Base-by-base conservation (phyloP, 441 rosid species). In the Breynia disticha region DNA sequence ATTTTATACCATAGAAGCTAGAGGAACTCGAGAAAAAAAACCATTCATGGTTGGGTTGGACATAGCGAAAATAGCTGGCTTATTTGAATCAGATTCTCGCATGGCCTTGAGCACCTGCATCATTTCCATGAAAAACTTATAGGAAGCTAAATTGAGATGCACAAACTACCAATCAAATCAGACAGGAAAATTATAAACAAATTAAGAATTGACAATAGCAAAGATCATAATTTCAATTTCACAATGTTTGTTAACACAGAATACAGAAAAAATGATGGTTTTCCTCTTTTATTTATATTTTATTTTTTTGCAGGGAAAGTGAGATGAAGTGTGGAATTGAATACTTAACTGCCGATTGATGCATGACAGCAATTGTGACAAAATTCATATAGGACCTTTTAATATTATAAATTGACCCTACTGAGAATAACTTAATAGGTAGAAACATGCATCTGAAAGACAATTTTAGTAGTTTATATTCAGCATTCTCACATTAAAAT, bases 41-140 rank as follows among this genome's bases (percentile, higher is more conserved):
- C 97, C 99, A 66, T 93, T 88, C 80, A 73, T 74, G 58, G 99
- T 93, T 65, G 99, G 99, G 72, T 88, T 93, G n/a, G 97, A 93
- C 98, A 93, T 86, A 19, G 98, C 95, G 76, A 88, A 93, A 62
- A 93, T 86, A 56, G 96, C 95, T 7, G 93, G 99, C 69, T 77
- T 93, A 56, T 67, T 59, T 49, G 96, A 93, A 60, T 78, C 83
- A 42, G 96, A 93, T 53, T 81, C 90, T 64, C 70, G 68, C 99
- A 84, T 82, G n/a, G 96, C 96, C 75, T 70, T 86, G 19, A 93
- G 97, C 63, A 93, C 97, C 99, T 93, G 74, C 50, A 68, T 65
- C 58, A 66, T 35, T 57, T 44, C 50, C 60, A 72, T 58, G 46
- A 17, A 45, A 49, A 21, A 47, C 47, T 48, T 38, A 42, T 51